These are phyloP conservation scores for Globisporangium orthogonon DNA, from an alignment of 352 stramenopile species.

Conservation along the genomic window DNA sequence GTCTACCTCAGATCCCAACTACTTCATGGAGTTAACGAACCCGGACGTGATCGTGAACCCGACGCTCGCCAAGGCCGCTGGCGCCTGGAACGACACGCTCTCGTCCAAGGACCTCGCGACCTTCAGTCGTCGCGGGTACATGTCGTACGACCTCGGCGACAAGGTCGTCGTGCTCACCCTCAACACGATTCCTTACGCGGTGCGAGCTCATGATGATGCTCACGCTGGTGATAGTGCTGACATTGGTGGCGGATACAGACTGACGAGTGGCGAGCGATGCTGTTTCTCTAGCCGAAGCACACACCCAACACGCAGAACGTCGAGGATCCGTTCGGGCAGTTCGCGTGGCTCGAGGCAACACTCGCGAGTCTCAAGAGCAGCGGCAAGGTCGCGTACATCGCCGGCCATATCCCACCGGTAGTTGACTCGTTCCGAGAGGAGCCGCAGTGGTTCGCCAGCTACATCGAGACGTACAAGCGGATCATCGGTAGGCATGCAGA, in stretches of 20 bases:
- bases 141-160: constrained; percentile 56
- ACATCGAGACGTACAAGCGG: constrained; percentile 75
- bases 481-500: constrained; percentile 57
- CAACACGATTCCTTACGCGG: constrained; percentile 81
- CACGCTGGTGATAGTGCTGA: neutral
- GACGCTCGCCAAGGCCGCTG: constrained; percentile 44
- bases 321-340: constrained; percentile 88
- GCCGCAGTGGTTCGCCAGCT: constrained; percentile 82
- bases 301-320: constrained; percentile 53
- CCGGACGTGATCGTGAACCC: constrained; percentile 43
- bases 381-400: constrained; percentile 73
- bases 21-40: constrained; percentile 73
- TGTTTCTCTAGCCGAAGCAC: constrained; percentile 49
- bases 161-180: constrained; percentile 65
- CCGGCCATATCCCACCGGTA: constrained; percentile 88
- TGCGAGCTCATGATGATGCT: constrained; percentile 13
- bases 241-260: too few species aligned
- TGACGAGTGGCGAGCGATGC: too few species aligned
- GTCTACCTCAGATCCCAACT: constrained; percentile 39
- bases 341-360: constrained; percentile 82
- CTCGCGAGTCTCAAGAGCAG: constrained; percentile 35
- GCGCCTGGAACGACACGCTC: constrained; percentile 45
- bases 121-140: constrained; percentile 55
- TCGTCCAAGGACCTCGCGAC: constrained; percentile 38
- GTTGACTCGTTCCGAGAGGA: constrained; percentile 81